Percentiles rank a stretch among this genome's conserved stretches.
phyloP scores from a whole-genome alignment of 495 filamentous ascomycete species.

The Podospora bellae-mahoneyi region DNA sequence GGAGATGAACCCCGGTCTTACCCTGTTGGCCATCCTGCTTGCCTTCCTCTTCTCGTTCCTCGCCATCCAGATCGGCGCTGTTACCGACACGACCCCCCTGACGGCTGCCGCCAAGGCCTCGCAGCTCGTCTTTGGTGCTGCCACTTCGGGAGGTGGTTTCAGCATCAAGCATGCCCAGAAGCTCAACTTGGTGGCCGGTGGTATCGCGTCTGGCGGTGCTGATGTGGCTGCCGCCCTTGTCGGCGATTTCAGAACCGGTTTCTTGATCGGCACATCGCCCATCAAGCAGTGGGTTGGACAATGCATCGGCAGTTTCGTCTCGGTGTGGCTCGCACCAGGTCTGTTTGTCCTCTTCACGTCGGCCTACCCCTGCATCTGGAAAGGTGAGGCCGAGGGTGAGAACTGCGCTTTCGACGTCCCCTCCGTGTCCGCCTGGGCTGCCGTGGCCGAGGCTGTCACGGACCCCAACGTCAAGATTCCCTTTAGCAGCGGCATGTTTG shows the following conservation, averaged over 20 bases:
- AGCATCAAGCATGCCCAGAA: conserved; percentile 49
- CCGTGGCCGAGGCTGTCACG: conserved; percentile 62
- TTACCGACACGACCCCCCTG: conserved; percentile 61
- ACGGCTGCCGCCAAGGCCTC: conserved; percentile 65
- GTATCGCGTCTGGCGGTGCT: conserved; percentile 56
- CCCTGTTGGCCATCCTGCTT: conserved; percentile 58
- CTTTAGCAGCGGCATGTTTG: conserved; percentile 51
- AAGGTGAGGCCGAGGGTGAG: conserved; percentile 33
- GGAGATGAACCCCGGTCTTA: conserved; percentile 58
- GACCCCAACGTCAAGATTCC: conserved; percentile 57
- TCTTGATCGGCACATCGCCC: conserved; percentile 60
- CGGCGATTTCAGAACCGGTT: conserved; percentile 61
- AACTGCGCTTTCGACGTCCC: conserved; percentile 56
- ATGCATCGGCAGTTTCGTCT: conserved; percentile 55
- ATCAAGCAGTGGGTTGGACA: conserved; percentile 64
- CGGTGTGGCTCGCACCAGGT: conserved; percentile 60
- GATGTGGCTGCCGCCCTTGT: conserved; percentile 54
- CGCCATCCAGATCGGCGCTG: conserved; percentile 60
- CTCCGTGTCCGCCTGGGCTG: conserved; percentile 63
- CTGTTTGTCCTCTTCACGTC: conserved; percentile 63
- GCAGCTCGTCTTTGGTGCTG: conserved; percentile 63
- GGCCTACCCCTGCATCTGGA: conserved; percentile 62
- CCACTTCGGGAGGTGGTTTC: conserved; percentile 50
- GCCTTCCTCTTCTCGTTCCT: conserved; percentile 69
- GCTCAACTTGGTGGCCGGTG: conserved; percentile 62